Percentiles rank a stretch among this genome's conserved stretches.
Conservation (phyloP, 2,329 filamentous ascomycete genomes). For the Aspergillus viridinutans region DNA sequence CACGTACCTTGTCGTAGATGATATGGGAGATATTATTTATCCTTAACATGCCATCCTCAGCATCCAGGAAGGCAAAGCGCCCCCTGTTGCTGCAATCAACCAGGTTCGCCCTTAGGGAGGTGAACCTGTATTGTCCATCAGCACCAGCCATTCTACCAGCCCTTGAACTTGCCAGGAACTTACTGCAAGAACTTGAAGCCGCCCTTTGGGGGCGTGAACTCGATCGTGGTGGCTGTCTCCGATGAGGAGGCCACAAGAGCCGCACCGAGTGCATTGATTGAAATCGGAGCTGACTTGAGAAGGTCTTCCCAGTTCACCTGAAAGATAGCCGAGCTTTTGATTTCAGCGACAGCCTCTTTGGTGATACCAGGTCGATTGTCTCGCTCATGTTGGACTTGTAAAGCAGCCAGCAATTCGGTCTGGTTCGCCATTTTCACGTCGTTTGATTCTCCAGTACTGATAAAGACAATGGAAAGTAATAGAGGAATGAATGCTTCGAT, state of each 20-base stretch:
- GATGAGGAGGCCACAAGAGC: neutral
- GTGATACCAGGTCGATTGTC: neutral
- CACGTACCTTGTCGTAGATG: neutral
- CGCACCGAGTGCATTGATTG: neutral
- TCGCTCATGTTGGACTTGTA: neutral
- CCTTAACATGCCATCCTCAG: neutral
- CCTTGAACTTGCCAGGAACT: neutral
- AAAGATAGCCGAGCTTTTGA: neutral
- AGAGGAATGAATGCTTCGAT: too few relatives aligned
- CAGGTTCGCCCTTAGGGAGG: neutral
- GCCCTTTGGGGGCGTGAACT: neutral
- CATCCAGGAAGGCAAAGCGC: neutral
- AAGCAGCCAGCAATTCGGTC: neutral
- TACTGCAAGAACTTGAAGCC: neutral
- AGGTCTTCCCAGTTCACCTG: neutral
- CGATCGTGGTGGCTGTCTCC: neutral
- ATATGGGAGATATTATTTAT: neutral
- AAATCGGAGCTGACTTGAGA: neutral
- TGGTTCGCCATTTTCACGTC: neutral
- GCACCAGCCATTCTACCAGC: neutral
- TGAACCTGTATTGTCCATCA: neutral
- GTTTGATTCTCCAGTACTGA: too few relatives aligned
- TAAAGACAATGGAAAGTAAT: too few relatives aligned
- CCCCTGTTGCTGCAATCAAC: neutral
- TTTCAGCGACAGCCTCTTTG: neutral